Evolutionary conservation across 108 stramenopile genomes (phyloP).

Genomic region (Nannochloropsis gaditana): DNA sequence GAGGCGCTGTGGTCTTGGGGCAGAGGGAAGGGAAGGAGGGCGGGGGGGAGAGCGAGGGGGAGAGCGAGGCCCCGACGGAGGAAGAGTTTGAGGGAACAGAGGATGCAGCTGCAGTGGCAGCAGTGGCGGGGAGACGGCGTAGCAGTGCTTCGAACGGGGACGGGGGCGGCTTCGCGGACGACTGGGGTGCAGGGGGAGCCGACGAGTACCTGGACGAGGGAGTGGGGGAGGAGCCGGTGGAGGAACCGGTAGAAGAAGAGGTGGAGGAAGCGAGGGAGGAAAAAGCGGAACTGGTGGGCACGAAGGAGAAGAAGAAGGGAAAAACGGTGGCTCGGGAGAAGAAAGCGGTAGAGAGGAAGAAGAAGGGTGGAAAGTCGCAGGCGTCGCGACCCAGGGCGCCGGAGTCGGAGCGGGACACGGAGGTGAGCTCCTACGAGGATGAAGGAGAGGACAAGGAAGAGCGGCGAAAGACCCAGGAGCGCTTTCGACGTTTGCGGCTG

Average conservation of each 20-base stretch:
- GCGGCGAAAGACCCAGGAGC: slow-evolving; percentile 13
- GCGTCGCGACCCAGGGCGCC: no score
- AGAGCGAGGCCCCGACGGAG: slow-evolving; percentile 29
- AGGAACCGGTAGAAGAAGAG: background rate
- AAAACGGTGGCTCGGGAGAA: background rate
- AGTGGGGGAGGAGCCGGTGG: slow-evolving; percentile 7
- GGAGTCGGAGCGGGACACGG: slow-evolving; percentile 11
- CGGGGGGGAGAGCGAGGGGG: background rate
- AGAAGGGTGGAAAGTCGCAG: background rate
- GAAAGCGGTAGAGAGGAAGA: slow-evolving; percentile 1
- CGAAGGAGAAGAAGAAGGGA: background rate
- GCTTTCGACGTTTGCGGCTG: slow-evolving; percentile 11
- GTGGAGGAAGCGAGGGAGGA: slow-evolving; percentile 1
- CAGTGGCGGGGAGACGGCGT: background rate
- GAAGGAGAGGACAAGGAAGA: background rate
- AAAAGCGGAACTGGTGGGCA: background rate
- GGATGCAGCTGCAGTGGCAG: background rate
- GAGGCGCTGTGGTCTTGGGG: background rate
- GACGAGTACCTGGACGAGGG: slow-evolving; percentile 21
- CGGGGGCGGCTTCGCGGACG: background rate
- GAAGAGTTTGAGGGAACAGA: slow-evolving; percentile 23
- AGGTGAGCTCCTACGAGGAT: background rate
- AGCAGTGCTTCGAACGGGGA: background rate
- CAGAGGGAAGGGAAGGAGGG: background rate
- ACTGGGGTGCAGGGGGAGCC: background rate